Evolutionary conservation across 129 eudicot genomes (phyloP).

Genomic region (Cynara cardunculus): DNA sequence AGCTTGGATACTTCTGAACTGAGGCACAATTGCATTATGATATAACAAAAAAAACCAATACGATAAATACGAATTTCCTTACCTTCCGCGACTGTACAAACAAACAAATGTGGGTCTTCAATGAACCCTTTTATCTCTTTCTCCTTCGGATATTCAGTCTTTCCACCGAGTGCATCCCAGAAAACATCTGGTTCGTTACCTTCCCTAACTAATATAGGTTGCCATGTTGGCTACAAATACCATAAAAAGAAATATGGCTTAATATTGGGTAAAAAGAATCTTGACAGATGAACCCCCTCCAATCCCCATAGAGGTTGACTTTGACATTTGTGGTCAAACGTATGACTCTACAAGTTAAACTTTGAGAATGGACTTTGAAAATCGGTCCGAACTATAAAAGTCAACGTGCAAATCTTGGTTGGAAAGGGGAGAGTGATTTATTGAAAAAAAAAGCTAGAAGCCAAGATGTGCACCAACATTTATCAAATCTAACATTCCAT

Average conservation of each 20-base stretch:
- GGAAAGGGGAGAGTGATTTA: background rate
- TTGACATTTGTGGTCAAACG: background rate
- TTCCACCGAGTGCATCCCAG: slow-evolving; percentile 68
- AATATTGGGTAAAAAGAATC: background rate
- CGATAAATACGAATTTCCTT: background rate
- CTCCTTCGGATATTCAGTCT: slow-evolving; percentile 64
- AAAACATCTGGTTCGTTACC: slow-evolving; percentile 66
- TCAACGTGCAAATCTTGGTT: background rate
- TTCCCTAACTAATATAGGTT: slow-evolving; percentile 61
- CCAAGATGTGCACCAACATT: slow-evolving; percentile 43
- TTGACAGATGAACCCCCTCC: background rate
- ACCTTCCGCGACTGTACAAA: slow-evolving; percentile 44
- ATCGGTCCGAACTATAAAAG: background rate
- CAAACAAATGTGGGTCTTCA: slow-evolving; percentile 68
- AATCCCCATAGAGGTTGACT: slow-evolving; percentile 5
- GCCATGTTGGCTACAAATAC: slow-evolving; percentile 57
- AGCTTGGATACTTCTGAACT: slow-evolving; percentile 1
- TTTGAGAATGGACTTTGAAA: background rate
- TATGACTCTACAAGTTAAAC: background rate
- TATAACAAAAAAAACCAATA: background rate
- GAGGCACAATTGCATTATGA: slow-evolving; percentile 6
- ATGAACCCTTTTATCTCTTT: slow-evolving; percentile 42
- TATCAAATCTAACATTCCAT: slow-evolving; percentile 64
- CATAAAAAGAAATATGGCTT: background rate
- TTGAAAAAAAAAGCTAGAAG: background rate